Evolutionary conservation across 2,329 filamentous ascomycete genomes (phyloP), one percentile per base, ranked within the genome.

Genomic region (Dactylellina cionopaga): DNA sequence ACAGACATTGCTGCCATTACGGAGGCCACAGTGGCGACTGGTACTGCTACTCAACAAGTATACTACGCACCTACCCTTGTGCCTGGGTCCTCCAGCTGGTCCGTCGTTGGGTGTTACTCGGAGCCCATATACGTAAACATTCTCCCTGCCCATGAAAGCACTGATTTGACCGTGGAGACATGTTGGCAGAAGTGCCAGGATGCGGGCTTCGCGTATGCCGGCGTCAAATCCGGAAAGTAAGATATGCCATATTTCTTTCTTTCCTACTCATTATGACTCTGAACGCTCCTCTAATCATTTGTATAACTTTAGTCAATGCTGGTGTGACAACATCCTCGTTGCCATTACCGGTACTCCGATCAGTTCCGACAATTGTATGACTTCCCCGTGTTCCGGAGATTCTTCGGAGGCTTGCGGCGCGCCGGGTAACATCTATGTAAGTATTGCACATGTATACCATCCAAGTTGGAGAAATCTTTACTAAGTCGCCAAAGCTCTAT

Each of bases 191-290:
- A n/a, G 17, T 68, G 63, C 29, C 44, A 31, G 24, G 44, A 31
- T n/a, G n/a, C 39, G 27, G 44, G 52, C n/a, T 59, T 29, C 27
- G 29, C 13, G 15, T 68, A 52, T 33, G 52, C 63, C 15, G 63
- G 63, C 49, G 63, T 68, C 31, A 25, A 35, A 37, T 22, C 31
- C n/a, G 54, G 39, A 68, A 19, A 4, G 63, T 68, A 59, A 68
- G 63, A 33, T 15, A 17, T 29, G 13, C 27, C 24, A 22, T 15
- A 11, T 39, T 19, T 31, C 7, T 11, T 25, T n/a, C 7, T 11
- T 31, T 31, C 17, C 22, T 41, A 22, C n/a, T 17, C 19, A 55
- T 54, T 13, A 10, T 7, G 29, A 3, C n/a, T n/a, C n/a, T n/a
- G n/a, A n/a, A n/a, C n/a, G n/a, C n/a, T n/a, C n/a, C n/a, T n/a